These are phyloP conservation scores for Polyplosphaeria fusca DNA, from an alignment of 495 filamentous ascomycete species.

Conservation along the genomic window DNA sequence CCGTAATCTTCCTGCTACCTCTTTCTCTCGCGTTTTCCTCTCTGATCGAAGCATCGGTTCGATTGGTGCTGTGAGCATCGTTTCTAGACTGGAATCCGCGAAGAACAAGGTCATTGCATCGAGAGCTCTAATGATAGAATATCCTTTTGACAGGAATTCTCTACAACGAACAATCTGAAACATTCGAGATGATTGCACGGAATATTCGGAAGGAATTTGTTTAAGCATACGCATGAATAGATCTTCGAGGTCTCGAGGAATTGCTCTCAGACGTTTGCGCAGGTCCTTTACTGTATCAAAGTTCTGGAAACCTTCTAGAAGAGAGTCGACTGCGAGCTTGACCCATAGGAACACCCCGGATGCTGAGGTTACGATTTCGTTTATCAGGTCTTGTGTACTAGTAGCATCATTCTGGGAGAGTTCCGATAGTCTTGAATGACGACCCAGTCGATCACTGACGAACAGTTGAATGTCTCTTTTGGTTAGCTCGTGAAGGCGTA, in stretches of 20 bases:
- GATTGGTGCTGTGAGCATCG: not conserved
- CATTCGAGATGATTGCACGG: constrained; percentile 3
- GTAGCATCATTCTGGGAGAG: constrained; percentile 1
- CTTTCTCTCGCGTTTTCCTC: not conserved
- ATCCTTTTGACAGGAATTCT: too few relatives aligned
- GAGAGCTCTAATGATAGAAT: not conserved
- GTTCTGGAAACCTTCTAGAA: constrained; percentile 16
- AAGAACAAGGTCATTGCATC: not conserved
- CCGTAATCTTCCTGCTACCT: not conserved
- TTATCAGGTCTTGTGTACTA: not conserved
- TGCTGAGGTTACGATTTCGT: constrained; percentile 11
- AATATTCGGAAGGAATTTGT: constrained; percentile 1
- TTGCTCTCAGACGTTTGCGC: not conserved
- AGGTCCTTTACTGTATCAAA: constrained; percentile 8
- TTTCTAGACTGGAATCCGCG: not conserved
- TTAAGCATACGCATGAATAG: constrained; percentile 20
- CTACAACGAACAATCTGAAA: constrained; percentile 2
- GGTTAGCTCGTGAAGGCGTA: constrained; percentile 21
- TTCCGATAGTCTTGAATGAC: constrained; percentile 4
- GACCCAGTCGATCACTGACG: not conserved
- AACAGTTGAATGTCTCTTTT: constrained; percentile 2
- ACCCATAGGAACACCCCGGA: constrained; percentile 31
- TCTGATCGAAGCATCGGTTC: not conserved
- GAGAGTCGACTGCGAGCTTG: constrained; percentile 17
- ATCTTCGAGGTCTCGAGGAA: constrained; percentile 19